These are phyloP conservation scores for Sorghum bicolor DNA, from an alignment of 176 grass and related monocot genomes.

Conservation along the genomic window Sorghum_bicolor_NCBIv3 NC_012875.2:2077501-2078000, in stretches of 20 bases:
- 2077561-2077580: neutral
- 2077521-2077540: neutral
- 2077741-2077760: slow-evolving; percentile 1
- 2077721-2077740: neutral
- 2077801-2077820: neutral
- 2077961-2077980: neutral
- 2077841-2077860: neutral
- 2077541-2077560: too few relatives aligned
- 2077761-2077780: neutral
- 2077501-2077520: neutral
- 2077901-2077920: neutral
- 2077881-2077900: neutral
- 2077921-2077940: neutral
- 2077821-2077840: neutral
- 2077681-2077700: slow-evolving; percentile 5
- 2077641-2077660: neutral
- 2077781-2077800: neutral
- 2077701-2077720: neutral
- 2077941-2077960: too few relatives aligned
- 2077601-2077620: neutral
- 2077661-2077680: neutral
- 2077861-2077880: neutral
- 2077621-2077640: neutral
- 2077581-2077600: slow-evolving; percentile 5
- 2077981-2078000: neutral